Evolutionary conservation across 2,329 filamentous ascomycete genomes (phyloP), one percentile per base, ranked within the genome.

Genomic region (Lithohypha guttulata): DNA sequence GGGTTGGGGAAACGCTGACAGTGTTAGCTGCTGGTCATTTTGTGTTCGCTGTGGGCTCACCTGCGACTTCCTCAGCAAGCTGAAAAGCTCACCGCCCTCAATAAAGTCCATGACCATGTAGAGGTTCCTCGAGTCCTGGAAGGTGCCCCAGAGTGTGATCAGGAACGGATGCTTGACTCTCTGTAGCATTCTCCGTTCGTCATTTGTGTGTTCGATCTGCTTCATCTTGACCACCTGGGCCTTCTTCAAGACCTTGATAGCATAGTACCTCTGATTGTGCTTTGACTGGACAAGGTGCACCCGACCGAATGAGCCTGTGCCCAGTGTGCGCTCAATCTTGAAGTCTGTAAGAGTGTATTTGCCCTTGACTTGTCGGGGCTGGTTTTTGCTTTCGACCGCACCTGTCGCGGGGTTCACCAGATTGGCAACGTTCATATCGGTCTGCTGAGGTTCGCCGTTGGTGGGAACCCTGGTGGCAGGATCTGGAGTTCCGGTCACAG

Each of bases 101-200:
- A 98, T 89, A 67, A 98, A 98, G 62, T 98, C 91, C 91, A 98
- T 98, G 55, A 98, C 91, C 91, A 98, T 98, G 73, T 98, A 98
- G 23, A 98, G 69, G 59, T 95, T 96, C 65, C 79, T 86, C 35
- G 79, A 75, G 56, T 98, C 91, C 59, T 96, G 89, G 62, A 96
- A 98, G 7, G 91, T 98, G 42, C 91, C 91, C 91, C 91, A 98
- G 27, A 98, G 70, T 2, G 91, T 98, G 58, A 98, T 91, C 48
- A 98, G 70, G 65, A 98, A 98, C 9, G 91, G 87, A 63, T 98
- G 89, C 62, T 95, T 93, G 60, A 96, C 91, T 60, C 93, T 83
- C 59, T 85, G 84, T 55, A 98, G 68, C 91, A 98, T 98, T 54
- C 76, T 78, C 51, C 91, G 75, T 68, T 98, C 91, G 63, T 98